Conservation (phyloP, 306 rosid species). For the Glycyrrhiza uralensis region DNA sequence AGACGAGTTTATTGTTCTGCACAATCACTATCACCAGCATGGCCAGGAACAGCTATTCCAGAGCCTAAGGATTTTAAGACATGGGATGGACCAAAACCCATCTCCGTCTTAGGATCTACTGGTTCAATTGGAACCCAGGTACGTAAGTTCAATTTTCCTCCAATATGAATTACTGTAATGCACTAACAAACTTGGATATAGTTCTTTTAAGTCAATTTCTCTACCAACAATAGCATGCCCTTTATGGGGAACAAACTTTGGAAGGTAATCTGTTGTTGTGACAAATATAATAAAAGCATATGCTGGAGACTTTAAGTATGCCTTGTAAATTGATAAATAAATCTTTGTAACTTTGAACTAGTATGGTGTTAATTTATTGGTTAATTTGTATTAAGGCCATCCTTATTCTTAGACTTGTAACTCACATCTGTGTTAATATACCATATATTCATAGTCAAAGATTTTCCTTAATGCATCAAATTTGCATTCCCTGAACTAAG, state of each 20-base stretch:
- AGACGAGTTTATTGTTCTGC: constrained; percentile 58
- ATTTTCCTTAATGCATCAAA: neutral
- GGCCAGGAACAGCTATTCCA: constrained; percentile 87
- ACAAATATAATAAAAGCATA: no score
- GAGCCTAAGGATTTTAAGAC: constrained; percentile 45
- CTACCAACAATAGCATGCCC: no score
- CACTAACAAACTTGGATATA: no score
- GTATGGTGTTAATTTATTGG: neutral
- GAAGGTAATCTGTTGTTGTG: no score
- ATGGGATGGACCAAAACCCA: constrained; percentile 88
- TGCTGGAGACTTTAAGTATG: no score
- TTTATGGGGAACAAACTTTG: no score
- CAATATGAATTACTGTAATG: no score
- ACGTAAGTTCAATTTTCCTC: neutral
- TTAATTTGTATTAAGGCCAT: neutral
- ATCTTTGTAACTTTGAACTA: neutral
- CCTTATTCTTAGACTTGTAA: neutral
- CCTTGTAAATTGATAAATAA: no score
- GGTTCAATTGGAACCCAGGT: constrained; percentile 99
- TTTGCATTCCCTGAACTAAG: neutral
- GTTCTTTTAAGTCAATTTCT: neutral
- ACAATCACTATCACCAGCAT: constrained; percentile 68
- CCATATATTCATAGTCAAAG: neutral
- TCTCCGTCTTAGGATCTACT: constrained; percentile 83
- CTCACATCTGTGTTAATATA: neutral